Conservation (phyloP, 305 asterid species). For the Solanum hybrid region DNA sequence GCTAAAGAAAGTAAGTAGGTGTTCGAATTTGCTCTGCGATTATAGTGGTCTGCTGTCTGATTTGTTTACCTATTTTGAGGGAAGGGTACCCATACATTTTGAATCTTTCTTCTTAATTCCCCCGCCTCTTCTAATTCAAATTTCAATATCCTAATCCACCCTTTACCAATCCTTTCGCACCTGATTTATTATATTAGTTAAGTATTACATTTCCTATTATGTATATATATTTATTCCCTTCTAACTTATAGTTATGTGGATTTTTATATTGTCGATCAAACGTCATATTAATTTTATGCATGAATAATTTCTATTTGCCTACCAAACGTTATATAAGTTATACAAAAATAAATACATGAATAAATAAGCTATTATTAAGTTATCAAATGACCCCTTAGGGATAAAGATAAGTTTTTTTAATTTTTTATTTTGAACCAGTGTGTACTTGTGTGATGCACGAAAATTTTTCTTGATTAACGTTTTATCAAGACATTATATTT, state of each 20-base stretch:
- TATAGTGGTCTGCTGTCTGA: slow-evolving; percentile 22
- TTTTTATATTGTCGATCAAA: no score
- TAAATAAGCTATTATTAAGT: no score
- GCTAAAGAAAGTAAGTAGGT: not conserved
- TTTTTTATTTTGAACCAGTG: not conserved
- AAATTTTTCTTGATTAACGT: not conserved
- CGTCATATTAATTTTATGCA: no score
- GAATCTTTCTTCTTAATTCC: slow-evolving; percentile 31
- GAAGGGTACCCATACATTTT: slow-evolving; percentile 12
- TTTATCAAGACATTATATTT: not conserved
- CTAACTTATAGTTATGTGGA: no score
- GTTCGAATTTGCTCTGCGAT: slow-evolving; percentile 1
- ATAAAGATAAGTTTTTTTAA: no score
- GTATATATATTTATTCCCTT: no score
- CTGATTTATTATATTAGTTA: no score
- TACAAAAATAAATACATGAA: no score
- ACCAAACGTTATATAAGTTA: not conserved
- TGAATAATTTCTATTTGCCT: no score
- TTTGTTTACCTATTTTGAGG: not conserved
- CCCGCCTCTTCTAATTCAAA: slow-evolving; percentile 3
- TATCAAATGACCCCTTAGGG: not conserved
- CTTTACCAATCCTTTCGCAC: no score
- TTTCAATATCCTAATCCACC: not conserved
- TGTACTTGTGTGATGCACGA: not conserved
- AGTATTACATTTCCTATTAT: no score